Evolutionary conservation across 345 rosid genomes (phyloP).

Genomic region (Syzygium aqueum): DNA sequence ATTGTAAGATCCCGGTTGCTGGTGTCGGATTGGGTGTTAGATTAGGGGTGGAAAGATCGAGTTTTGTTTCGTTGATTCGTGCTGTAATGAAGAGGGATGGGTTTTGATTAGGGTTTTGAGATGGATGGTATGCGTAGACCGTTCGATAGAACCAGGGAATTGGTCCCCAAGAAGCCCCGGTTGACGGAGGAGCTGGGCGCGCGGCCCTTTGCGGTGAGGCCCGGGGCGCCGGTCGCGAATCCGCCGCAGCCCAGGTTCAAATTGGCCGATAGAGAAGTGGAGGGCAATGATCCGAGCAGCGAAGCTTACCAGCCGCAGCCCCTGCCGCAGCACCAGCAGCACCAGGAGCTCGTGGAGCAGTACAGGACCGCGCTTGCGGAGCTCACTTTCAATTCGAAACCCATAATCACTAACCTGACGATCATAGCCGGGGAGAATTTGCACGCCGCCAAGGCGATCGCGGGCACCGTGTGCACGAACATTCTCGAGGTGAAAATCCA

Average conservation of each 20-base stretch:
- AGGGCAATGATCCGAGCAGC: conserved; percentile 35
- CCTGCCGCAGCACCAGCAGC: conserved; percentile 39
- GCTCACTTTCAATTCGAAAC: conserved; percentile 96
- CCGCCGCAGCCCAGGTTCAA: conserved; percentile 12
- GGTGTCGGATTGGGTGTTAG: neutral
- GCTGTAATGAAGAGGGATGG: neutral
- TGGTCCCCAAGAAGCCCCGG: conserved; percentile 59
- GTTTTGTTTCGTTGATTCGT: neutral
- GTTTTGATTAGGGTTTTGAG: conserved; percentile 15
- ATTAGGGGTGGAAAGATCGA: neutral
- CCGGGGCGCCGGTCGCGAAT: conserved; percentile 20
- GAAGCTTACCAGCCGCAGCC: conserved; percentile 75
- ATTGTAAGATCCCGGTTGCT: conserved; percentile 6
- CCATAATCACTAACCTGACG: conserved; percentile 89
- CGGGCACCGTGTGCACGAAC: conserved; percentile 65
- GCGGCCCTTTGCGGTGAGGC: conserved; percentile 41
- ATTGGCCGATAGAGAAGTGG: conserved; percentile 29
- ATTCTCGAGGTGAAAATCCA: conserved; percentile 85
- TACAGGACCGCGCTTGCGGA: conserved; percentile 83
- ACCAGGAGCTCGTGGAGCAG: conserved; percentile 85
- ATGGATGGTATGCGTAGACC: conserved; percentile 67
- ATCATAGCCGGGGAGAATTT: conserved; percentile 95
- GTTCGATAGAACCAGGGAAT: conserved; percentile 82
- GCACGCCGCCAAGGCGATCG: conserved; percentile 78
- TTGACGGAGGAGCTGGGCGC: conserved; percentile 38